These are phyloP conservation scores for Fusarium palustre DNA, from an alignment of 2,329 filamentous ascomycete species.

Conservation along the genomic window DNA sequence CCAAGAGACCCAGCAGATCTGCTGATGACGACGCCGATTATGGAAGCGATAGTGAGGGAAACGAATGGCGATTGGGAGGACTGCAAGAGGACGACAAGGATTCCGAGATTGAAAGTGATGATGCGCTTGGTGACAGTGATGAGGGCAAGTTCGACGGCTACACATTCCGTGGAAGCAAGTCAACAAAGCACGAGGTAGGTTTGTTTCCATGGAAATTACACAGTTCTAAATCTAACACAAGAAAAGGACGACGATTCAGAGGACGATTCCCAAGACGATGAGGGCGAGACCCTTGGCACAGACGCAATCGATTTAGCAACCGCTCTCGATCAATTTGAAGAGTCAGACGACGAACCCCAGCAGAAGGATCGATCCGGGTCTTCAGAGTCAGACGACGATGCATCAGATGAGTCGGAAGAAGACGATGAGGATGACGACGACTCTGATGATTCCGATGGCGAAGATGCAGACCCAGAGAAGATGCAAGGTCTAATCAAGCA, in stretches of 20 bases:
- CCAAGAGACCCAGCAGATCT: conserved; percentile 55
- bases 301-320: conserved; percentile 70
- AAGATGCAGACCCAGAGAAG: conserved; percentile 64
- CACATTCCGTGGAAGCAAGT: conserved; percentile 63
- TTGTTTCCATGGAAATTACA: neutral
- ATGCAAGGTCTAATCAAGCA: conserved; percentile 76
- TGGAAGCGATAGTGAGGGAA: conserved; percentile 86
- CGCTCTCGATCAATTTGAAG: conserved; percentile 66
- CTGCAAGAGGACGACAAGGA: conserved; percentile 68
- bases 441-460: conserved; percentile 58
- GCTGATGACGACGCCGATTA: conserved; percentile 70
- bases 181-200: conserved; percentile 50
- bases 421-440: conserved; percentile 61
- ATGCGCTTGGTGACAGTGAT: conserved; percentile 90
- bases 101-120: conserved; percentile 75
- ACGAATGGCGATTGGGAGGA: conserved; percentile 83
- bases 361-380: conserved; percentile 59
- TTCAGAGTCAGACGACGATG: conserved; percentile 59
- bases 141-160: conserved; percentile 86
- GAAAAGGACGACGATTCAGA: conserved; percentile 68
- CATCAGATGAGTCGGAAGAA: conserved; percentile 55
- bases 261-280: conserved; percentile 63
- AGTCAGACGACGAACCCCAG: conserved; percentile 61
- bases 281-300: conserved; percentile 68
- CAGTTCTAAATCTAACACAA: conserved; percentile 11